Evolutionary conservation across 306 rosid species (phyloP), one percentile per base, ranked within the genome.

Genomic region (Begonia loranthoides): DNA sequence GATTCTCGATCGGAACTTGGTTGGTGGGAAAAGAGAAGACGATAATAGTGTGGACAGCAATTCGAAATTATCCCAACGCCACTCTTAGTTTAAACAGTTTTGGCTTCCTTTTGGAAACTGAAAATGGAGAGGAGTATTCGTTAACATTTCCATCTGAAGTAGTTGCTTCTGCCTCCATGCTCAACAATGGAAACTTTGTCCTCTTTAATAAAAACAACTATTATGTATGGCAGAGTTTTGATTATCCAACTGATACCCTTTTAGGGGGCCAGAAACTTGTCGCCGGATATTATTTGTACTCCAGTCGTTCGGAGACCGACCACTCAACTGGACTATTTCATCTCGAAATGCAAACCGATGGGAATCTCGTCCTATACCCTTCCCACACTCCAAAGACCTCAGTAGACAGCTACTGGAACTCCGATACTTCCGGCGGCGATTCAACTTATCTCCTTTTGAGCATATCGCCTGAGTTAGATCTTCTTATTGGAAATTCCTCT

Each of bases 151-250:
- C n/a, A n/a, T n/a, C n/a, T n/a, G n/a, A n/a, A n/a, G 5, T 52
- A 4, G 58, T 49, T n/a, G n/a, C n/a, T n/a, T n/a, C n/a, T 49
- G 33, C n/a, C n/a, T n/a, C n/a, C n/a, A n/a, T n/a, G n/a, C n/a
- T n/a, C n/a, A n/a, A n/a, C n/a, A n/a, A n/a, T 19, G 65, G 70
- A 15, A 66, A 66, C 13, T 66, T 66, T 39, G 64, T 58, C 10
- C 54, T 58, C 17, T 60, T 39, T 14, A 0, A 33, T 9, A 5
- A 7, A 0, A 7, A 13, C 7, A 4, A 0, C 34, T 0, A 0
- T 0, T 13, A 59, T 3, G 8, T 54, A 0, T 66, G 71, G 71
- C 0, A 54, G 52, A 53, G 52, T 17, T 66, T 66, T 9, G 0
- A 16, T 6, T 2, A 0, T 1, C 60, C 61, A 19, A 55, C 72